A percentile compares a stretch with the other conserved stretches of the same genome.
phyloP scores from a whole-genome alignment of 139 green algal species.

The Chlorella vulgaris region DNA sequence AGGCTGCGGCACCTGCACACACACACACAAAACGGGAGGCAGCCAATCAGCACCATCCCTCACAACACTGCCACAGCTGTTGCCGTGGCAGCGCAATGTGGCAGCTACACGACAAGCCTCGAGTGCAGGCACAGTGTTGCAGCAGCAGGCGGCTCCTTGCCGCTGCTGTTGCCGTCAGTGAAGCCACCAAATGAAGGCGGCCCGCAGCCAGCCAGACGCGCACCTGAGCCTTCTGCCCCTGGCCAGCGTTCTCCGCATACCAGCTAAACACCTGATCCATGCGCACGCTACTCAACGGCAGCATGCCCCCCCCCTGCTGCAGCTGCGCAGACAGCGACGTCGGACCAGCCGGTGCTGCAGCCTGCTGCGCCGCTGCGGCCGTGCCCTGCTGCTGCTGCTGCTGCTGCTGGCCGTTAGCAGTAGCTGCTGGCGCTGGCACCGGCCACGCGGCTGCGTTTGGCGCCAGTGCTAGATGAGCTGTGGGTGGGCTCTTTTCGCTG shows the following conservation, averaged over 20 bases:
- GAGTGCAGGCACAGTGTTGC: no score
- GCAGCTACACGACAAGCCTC: no score
- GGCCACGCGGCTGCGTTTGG: neutral
- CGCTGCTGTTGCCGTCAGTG: no score
- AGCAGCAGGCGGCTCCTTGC: no score
- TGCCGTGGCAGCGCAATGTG: no score
- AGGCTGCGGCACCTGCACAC: neutral
- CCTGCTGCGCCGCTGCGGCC: neutral
- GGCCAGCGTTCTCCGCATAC: neutral
- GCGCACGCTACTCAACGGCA: conserved; percentile 18
- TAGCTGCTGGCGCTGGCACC: neutral
- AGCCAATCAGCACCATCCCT: no score
- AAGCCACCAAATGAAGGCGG: no score
- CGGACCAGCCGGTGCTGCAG: neutral
- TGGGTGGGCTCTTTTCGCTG: no score
- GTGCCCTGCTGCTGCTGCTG: neutral
- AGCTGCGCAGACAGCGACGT: conserved; percentile 6
- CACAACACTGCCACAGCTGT: no score
- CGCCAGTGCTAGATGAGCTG: no score
- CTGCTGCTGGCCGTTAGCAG: conserved; percentile 3
- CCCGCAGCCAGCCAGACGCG: neutral
- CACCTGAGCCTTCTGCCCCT: neutral
- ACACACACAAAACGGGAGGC: neutral
- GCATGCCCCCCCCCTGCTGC: neutral
- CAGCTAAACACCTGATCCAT: conserved; percentile 28